phyloP scores from a whole-genome alignment of 1,284 basidiomycete species.

The Takashimella tepidaria region DNA sequence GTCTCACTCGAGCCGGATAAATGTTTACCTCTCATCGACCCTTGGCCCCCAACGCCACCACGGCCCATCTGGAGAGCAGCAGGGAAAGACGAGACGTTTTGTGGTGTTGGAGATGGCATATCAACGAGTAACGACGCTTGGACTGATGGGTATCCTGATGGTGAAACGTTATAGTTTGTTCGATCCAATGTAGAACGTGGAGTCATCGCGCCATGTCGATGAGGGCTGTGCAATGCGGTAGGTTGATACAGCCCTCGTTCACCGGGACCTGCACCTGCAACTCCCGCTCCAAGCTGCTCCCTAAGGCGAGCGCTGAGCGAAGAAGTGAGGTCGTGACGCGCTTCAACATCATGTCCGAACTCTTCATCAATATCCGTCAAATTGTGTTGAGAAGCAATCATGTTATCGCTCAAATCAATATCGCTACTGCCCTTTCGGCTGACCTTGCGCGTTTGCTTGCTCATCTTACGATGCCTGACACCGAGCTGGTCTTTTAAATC shows the following conservation, averaged over 20 bases:
- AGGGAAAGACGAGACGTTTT: not conserved
- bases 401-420: not conserved
- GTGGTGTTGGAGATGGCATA: not conserved
- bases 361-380: not conserved
- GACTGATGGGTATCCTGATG: not conserved
- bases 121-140: not conserved
- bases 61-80: not conserved
- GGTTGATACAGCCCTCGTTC: conserved; percentile 9
- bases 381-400: conserved; percentile 9
- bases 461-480: conserved; percentile 48
- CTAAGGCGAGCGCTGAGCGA: conserved; percentile 11
- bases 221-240: conserved; percentile 9
- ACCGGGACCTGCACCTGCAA: conserved; percentile 2
- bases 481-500: conserved; percentile 78
- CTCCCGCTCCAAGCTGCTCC: conserved; percentile 8
- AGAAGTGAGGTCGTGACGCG: conserved; percentile 6
- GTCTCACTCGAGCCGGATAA: not conserved
- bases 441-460: not conserved
- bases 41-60: not conserved
- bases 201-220: not conserved
- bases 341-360: conserved; percentile 3
- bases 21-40: not conserved
- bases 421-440: not conserved
- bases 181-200: not conserved
- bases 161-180: not conserved